Conservation (phyloP, 805 yeast species). For the Wickerhamiella brachini region DNA sequence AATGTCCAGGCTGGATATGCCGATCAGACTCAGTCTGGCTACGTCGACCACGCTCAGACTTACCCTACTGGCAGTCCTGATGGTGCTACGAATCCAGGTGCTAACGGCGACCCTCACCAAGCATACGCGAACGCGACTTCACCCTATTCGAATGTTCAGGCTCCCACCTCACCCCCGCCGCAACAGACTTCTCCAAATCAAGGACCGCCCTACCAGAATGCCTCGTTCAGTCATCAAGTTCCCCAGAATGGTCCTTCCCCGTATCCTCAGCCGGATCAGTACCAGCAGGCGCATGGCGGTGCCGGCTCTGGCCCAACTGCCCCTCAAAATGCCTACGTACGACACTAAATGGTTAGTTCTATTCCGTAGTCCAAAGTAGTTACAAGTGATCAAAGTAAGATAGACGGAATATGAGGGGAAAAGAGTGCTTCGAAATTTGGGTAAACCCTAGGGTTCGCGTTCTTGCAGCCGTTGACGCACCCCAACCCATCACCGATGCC, state of each 20-base stretch:
- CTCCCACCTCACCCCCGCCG: neutral
- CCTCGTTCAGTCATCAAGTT: neutral
- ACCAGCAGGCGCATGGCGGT: no score
- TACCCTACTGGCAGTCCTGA: neutral
- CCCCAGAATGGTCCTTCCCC: neutral
- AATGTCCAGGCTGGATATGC: neutral
- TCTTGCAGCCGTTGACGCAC: neutral
- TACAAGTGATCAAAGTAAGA: no score
- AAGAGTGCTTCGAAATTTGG: no score
- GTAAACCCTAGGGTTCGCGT: neutral
- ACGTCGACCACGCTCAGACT: neutral
- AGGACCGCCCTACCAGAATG: neutral
- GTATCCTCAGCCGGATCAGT: no score
- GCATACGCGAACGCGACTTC: neutral
- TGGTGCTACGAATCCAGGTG: no score
- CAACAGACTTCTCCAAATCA: neutral
- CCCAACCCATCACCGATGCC: neutral
- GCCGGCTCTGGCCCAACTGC: neutral
- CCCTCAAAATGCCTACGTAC: neutral
- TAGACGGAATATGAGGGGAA: no score
- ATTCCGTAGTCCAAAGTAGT: no score
- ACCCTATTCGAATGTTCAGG: neutral
- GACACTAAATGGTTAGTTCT: neutral
- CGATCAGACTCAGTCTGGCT: neutral
- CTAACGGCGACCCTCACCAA: neutral